phyloP scores from a whole-genome alignment of 2,329 filamentous ascomycete species.

The Diaporthe capsici region DNA sequence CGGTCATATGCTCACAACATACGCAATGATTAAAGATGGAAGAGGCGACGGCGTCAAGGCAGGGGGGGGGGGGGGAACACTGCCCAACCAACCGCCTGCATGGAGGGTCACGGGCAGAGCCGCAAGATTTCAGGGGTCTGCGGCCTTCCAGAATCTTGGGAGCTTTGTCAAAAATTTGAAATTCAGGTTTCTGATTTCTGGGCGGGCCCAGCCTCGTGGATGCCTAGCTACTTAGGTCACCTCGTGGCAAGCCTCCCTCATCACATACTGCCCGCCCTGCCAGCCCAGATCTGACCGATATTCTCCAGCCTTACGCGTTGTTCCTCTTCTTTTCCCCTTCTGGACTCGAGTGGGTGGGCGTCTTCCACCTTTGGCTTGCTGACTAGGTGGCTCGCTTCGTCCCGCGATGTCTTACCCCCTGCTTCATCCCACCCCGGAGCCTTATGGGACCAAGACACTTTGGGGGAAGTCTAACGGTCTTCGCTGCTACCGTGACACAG shows the following conservation, averaged over 20 bases:
- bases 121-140: background rate
- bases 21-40: background rate
- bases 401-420: slow-evolving; percentile 5
- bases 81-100: background rate
- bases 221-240: slow-evolving; percentile 8
- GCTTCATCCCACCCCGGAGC: slow-evolving; percentile 10
- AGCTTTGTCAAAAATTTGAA: background rate
- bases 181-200: slow-evolving; percentile 15
- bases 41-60: background rate
- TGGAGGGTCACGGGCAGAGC: background rate
- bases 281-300: background rate
- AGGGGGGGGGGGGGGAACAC: background rate
- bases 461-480: background rate
- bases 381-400: slow-evolving; percentile 3
- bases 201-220: slow-evolving; percentile 25
- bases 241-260: slow-evolving; percentile 29
- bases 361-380: background rate
- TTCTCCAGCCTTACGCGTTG: slow-evolving; percentile 1
- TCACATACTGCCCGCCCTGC: background rate
- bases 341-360: background rate
- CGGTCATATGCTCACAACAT: background rate
- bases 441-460: background rate
- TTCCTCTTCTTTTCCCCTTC: background rate
- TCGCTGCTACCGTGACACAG: background rate
- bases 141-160: background rate